Conservation (phyloP, 2,329 filamentous ascomycete species). For the Aaosphaeria arxii region DNA sequence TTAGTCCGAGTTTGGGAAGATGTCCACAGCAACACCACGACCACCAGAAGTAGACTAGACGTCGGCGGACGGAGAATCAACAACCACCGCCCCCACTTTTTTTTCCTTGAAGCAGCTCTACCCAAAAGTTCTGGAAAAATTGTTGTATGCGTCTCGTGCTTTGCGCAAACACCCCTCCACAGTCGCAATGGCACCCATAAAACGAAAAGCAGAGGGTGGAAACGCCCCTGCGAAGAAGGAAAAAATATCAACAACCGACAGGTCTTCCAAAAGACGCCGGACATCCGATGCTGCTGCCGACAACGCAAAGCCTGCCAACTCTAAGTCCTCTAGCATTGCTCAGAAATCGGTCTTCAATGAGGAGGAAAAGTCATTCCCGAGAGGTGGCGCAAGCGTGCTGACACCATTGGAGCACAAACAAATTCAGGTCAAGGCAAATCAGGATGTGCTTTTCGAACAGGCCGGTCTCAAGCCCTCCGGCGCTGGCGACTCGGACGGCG, state of each 20-base stretch:
- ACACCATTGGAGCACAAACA: conserved; percentile 95
- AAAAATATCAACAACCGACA: conserved; percentile 23
- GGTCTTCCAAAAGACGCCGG: conserved; percentile 35
- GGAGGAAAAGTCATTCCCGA: conserved; percentile 86
- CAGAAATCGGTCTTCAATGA: conserved; percentile 56
- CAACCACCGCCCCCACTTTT: conserved; percentile 18
- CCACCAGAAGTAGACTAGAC: not conserved
- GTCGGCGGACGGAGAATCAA: conserved; percentile 17
- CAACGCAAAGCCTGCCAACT: conserved; percentile 14
- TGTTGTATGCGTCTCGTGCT: conserved; percentile 2
- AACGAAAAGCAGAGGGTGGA: conserved; percentile 44
- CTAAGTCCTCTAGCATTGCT: conserved; percentile 28
- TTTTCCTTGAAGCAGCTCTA: conserved; percentile 9
- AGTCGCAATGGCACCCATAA: conserved; percentile 43
- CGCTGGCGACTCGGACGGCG: conserved; percentile 43
- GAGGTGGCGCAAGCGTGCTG: conserved; percentile 85
- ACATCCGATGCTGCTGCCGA: conserved; percentile 31
- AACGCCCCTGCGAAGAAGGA: conserved; percentile 28
- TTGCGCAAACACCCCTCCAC: not conserved
- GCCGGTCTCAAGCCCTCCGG: conserved; percentile 57
- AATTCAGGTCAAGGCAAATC: conserved; percentile 88
- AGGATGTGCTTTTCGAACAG: conserved; percentile 88
- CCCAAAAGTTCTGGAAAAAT: conserved; percentile 9
- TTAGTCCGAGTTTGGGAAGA: not conserved
- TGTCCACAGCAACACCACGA: too few species aligned